A percentile compares a stretch with the other conserved stretches of the same genome.
Conservation (phyloP, 306 rosid species). For the Ormosia semicastrata region DNA sequence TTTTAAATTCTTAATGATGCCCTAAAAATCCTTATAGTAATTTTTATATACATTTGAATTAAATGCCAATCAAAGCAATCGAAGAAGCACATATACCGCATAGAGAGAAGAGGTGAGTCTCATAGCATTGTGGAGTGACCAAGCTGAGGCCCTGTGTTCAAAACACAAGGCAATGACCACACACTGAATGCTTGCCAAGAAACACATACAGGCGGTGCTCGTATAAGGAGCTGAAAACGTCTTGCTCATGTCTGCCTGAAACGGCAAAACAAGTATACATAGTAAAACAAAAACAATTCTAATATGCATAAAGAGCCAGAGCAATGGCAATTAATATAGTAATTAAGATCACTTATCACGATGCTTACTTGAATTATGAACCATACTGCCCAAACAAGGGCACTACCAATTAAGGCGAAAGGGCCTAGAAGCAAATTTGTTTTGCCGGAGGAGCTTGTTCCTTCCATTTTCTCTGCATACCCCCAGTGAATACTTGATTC, state of each 20-base stretch:
- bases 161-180: constrained; percentile 46
- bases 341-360: background rate
- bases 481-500: constrained; percentile 72
- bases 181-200: constrained; percentile 64
- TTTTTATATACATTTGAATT: background rate
- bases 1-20: no score
- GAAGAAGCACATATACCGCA: constrained; percentile 37
- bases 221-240: constrained; percentile 79
- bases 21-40: no score
- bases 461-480: constrained; percentile 42
- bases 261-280: background rate
- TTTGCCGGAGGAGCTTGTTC: constrained; percentile 8
- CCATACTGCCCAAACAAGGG: constrained; percentile 63
- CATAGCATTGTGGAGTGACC: constrained; percentile 53
- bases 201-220: constrained; percentile 58
- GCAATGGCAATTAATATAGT: no score
- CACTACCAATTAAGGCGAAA: constrained; percentile 36
- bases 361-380: constrained; percentile 65
- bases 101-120: constrained; percentile 56
- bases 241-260: constrained; percentile 66
- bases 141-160: constrained; percentile 46
- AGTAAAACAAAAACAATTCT: no score
- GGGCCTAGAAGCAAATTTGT: constrained; percentile 45
- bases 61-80: background rate
- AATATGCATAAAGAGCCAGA: no score